These are phyloP conservation scores for Arthromyces matolae DNA, from an alignment of 768 basidiomycete genomes.

Conservation along the genomic window DNA sequence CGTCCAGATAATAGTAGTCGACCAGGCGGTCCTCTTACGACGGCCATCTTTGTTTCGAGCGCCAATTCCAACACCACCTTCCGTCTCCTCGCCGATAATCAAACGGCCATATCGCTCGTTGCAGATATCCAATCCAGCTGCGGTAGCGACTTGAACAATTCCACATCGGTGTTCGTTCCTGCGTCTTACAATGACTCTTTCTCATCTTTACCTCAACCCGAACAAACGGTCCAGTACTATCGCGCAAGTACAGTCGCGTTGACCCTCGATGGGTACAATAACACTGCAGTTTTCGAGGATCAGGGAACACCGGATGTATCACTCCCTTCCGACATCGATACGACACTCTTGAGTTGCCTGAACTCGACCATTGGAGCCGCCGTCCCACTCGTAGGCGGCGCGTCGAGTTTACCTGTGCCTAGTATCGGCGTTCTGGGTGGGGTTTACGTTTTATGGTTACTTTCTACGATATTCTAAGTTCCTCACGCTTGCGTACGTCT, in stretches of 20 bases:
- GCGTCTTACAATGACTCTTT: conserved; percentile 29
- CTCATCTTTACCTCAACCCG: conserved; percentile 35
- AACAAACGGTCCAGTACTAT: conserved; percentile 65
- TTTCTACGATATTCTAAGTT: conserved; percentile 9
- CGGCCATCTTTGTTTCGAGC: conserved; percentile 38
- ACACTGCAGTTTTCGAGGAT: conserved; percentile 45
- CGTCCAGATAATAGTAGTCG: conserved; percentile 39
- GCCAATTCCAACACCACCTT: conserved; percentile 32
- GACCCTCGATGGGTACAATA: conserved; percentile 64
- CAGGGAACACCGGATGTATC: conserved; percentile 44
- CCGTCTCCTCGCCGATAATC: conserved; percentile 43
- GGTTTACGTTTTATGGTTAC: conserved; percentile 20
- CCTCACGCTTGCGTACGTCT: background rate
- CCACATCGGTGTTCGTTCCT: conserved; percentile 19
- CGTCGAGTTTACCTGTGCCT: conserved; percentile 17
- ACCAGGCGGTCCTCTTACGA: conserved; percentile 40
- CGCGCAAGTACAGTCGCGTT: conserved; percentile 62
- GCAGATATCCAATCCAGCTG: conserved; percentile 38
- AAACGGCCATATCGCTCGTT: conserved; percentile 38
- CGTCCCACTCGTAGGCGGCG: conserved; percentile 51
- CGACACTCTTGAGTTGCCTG: conserved; percentile 48
- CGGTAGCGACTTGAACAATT: conserved; percentile 21
- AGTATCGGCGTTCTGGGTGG: conserved; percentile 20
- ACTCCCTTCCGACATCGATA: conserved; percentile 51
- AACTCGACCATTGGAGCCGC: conserved; percentile 59